Evolutionary conservation across 2,329 filamentous ascomycete species (phyloP), one percentile per base, ranked within the genome.

Genomic region (Phialophora expanda): DNA sequence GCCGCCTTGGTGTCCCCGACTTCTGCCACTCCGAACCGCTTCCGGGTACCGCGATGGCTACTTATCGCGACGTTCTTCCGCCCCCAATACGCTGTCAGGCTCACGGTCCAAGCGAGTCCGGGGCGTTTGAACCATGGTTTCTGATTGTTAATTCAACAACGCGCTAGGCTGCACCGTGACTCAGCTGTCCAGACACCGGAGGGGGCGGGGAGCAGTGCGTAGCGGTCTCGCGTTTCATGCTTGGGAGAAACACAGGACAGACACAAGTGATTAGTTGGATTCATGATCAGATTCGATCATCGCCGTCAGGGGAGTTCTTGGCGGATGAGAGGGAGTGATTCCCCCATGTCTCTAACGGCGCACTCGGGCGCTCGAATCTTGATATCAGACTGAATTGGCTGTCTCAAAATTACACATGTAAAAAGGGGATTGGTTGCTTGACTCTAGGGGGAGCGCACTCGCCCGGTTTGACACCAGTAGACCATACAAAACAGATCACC

Each of bases 371-470:
- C 28, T 32, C 38, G 20, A 14, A 46, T 48, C 38, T 38, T 2
- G 28, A 12, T 55, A 56, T 64, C 61, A 62, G 48, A 62, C 32
- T 64, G 51, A 59, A 66, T 64, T 69, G 50, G 54, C 34, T 54
- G 44, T 64, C 63, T 69, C 62, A 53, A 65, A 67, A 65, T 64
- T 69, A 67, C 65, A 69, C 67, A 67, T 69, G 64, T 69, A 67
- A 69, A 56, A 63, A 50, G 62, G 56, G 60, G 65, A 65, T 67
- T 67, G 67, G 67, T 62, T 66, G 65, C 59, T 41, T 57, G 20
- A 54, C 26, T 26, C 48, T 46, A 57, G 30, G 30, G 57, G 61
- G 64, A 46, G 34, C 48, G 30, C 48, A 24, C 61, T 58, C 53
- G 64, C 64, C 64, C 61, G 61, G 58, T 14, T 62, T 56, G 55